Conservation (phyloP, 495 filamentous ascomycete species). For the Aspergillus conjunctus region DNA sequence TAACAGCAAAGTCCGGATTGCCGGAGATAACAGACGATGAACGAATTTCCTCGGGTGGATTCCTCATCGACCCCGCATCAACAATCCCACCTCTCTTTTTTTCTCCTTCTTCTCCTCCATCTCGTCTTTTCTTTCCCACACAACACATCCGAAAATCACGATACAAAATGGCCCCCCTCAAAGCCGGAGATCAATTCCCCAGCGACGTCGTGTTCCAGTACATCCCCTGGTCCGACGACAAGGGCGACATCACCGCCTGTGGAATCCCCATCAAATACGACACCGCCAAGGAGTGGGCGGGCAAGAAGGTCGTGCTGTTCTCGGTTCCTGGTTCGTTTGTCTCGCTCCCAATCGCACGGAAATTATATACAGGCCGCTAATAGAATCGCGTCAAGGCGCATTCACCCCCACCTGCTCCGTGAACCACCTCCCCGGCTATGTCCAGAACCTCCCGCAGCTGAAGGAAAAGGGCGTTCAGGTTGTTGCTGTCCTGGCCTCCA, state of each 20-base stretch:
- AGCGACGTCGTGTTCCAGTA: slow-evolving; percentile 74
- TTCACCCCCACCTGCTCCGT: slow-evolving; percentile 94
- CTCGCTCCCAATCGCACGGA: not conserved
- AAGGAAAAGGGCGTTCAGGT: slow-evolving; percentile 82
- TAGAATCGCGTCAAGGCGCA: slow-evolving; percentile 54
- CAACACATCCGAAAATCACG: not conserved
- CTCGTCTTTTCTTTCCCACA: not conserved
- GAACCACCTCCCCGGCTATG: slow-evolving; percentile 81
- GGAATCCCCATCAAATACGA: slow-evolving; percentile 77
- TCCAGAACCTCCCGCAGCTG: slow-evolving; percentile 69
- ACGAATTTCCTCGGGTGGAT: no score
- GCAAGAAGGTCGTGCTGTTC: slow-evolving; percentile 89
- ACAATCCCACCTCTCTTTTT: not conserved
- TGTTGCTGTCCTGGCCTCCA: slow-evolving; percentile 79
- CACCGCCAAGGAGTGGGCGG: slow-evolving; percentile 78
- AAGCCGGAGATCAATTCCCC: slow-evolving; percentile 81
- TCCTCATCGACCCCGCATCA: no score
- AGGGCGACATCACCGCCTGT: slow-evolving; percentile 66
- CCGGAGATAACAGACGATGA: no score
- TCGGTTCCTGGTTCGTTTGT: slow-evolving; percentile 68
- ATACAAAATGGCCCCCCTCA: slow-evolving; percentile 42
- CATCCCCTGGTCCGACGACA: slow-evolving; percentile 69
- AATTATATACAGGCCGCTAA: not conserved
- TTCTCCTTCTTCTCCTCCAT: not conserved
- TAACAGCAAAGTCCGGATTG: no score